phyloP scores from a whole-genome alignment of 495 filamentous ascomycete genomes.

The Penicillium crystallinum region DNA sequence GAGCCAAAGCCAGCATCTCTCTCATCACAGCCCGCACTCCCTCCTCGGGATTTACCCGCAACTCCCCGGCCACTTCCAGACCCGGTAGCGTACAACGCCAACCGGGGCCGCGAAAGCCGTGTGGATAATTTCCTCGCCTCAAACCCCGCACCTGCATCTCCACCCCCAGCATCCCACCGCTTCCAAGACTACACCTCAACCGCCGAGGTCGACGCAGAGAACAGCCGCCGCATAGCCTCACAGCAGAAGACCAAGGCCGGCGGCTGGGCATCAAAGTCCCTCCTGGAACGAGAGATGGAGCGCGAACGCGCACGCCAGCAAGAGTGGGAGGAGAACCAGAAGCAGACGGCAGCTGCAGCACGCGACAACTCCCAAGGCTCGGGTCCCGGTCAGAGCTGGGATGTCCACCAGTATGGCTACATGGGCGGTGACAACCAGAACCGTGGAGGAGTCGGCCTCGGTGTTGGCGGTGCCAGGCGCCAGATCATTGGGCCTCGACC shows the following conservation, averaged over 20 bases:
- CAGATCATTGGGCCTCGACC: conserved; percentile 80
- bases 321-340: conserved; percentile 93
- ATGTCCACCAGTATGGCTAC: conserved; percentile 85
- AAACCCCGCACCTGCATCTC: conserved; percentile 42
- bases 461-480: conserved; percentile 60
- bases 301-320: conserved; percentile 84
- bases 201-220: conserved; percentile 63
- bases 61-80: conserved; percentile 32
- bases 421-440: conserved; percentile 83
- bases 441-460: conserved; percentile 61
- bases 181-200: conserved; percentile 54
- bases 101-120: conserved; percentile 27
- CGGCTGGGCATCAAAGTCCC: conserved; percentile 72
- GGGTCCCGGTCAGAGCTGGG: conserved; percentile 63
- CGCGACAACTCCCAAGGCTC: conserved; percentile 42
- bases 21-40: conserved; percentile 9
- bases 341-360: conserved; percentile 57
- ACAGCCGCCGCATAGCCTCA: conserved; percentile 56
- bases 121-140: conserved; percentile 47
- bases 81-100: conserved; percentile 25
- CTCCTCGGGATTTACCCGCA: conserved; percentile 17
- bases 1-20: conserved; percentile 21
- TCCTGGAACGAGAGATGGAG: conserved; percentile 95
- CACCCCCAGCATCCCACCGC: conserved; percentile 37
- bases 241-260: conserved; percentile 67